phyloP scores from a whole-genome alignment of 108 stramenopile species.

The Aurantiochytrium sp. region DNA sequence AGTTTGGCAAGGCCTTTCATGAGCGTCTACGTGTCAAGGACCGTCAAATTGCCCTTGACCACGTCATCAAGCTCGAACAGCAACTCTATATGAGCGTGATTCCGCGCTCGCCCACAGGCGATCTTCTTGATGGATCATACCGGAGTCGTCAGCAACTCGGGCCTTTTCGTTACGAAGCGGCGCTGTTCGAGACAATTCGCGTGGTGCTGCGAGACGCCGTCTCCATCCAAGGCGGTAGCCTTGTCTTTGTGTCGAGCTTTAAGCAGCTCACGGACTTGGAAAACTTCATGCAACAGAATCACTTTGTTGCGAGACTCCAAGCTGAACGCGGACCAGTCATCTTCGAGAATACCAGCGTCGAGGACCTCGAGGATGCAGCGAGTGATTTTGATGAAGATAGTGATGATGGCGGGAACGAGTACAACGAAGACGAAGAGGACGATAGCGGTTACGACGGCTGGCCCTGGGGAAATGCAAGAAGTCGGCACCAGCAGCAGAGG shows the following conservation, averaged over 20 bases:
- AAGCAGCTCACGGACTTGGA: neutral
- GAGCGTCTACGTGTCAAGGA: neutral
- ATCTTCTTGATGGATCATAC: neutral
- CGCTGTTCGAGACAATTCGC: neutral
- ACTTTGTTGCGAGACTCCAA: neutral
- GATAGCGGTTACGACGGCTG: neutral
- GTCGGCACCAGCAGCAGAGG: no score
- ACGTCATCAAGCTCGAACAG: neutral
- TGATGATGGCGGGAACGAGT: neutral
- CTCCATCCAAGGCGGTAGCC: neutral
- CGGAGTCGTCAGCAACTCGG: neutral
- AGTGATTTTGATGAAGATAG: neutral
- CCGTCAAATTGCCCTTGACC: neutral
- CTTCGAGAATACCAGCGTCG: neutral
- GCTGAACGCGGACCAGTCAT: neutral
- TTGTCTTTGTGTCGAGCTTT: neutral
- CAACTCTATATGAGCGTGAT: neutral
- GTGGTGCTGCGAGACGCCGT: neutral
- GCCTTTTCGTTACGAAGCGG: neutral
- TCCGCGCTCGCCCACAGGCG: neutral
- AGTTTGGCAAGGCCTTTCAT: neutral
- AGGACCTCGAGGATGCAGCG: neutral
- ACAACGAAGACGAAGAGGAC: neutral
- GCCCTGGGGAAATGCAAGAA: neutral
- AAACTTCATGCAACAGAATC: neutral